Conservation (phyloP, 2,329 filamentous ascomycete genomes). For the Fusarium oxysporum region DNA sequence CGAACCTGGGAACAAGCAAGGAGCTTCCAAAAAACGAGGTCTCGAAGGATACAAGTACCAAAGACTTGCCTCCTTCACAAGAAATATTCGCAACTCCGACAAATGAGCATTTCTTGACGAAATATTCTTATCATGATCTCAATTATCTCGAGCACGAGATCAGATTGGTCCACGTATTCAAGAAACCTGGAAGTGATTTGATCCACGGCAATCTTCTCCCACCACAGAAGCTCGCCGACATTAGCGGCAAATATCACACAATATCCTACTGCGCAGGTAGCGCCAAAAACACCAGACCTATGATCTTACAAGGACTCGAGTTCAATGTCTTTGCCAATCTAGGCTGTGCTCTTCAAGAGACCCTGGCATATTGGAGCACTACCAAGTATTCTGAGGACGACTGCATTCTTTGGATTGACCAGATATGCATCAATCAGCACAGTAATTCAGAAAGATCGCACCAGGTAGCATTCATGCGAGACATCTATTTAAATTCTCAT, state of each 20-base stretch:
- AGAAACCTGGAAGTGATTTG: rapidly evolving
- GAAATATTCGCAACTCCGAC: background rate
- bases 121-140: rapidly evolving
- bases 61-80: background rate
- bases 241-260: background rate
- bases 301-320: background rate
- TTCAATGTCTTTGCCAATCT: background rate
- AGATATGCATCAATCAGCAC: background rate
- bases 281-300: background rate
- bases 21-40: rapidly evolving
- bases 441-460: background rate
- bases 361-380: background rate
- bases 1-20: rapidly evolving
- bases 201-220: background rate
- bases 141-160: background rate
- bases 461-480: background rate
- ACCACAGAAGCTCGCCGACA: background rate
- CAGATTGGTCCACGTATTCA: background rate
- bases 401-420: background rate
- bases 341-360: background rate
- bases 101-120: rapidly evolving
- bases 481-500: background rate
- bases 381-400: background rate
- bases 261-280: background rate
- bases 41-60: rapidly evolving